These are phyloP conservation scores for Pestalotiopsis sp. DNA, from an alignment of 2,329 filamentous ascomycete genomes.

Conservation along the genomic window DNA sequence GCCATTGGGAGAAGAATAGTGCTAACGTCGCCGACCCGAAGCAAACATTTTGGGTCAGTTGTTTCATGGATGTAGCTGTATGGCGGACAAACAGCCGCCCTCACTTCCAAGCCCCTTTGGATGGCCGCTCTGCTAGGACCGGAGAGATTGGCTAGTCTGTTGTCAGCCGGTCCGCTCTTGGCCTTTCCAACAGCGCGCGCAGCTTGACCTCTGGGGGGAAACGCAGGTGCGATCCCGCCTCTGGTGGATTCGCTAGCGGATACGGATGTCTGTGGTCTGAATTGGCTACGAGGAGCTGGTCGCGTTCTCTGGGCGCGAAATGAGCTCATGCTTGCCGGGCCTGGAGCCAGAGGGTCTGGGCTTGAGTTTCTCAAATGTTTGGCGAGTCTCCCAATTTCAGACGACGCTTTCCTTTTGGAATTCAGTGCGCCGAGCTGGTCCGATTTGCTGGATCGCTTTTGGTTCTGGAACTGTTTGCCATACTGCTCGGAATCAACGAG, in stretches of 20 bases:
- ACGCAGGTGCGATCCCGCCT: not conserved
- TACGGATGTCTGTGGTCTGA: not conserved
- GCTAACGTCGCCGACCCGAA: slow-evolving; percentile 22
- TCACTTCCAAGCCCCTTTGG: not conserved
- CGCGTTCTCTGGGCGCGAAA: too few relatives aligned
- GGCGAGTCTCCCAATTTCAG: not conserved
- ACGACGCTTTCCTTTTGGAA: not conserved
- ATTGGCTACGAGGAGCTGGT: not conserved
- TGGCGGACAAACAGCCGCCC: not conserved
- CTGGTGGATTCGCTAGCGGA: not conserved
- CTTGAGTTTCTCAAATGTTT: not conserved
- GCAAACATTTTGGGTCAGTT: slow-evolving; percentile 17
- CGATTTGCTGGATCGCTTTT: not conserved
- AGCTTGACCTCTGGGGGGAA: not conserved
- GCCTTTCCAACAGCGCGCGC: not conserved
- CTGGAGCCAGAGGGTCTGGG: slow-evolving; percentile 5
- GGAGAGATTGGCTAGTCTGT: not conserved
- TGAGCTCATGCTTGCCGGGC: not conserved
- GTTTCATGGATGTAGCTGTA: slow-evolving; percentile 13
- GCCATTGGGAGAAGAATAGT: slow-evolving; percentile 23
- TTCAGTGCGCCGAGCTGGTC: too few relatives aligned
- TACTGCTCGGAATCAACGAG: not conserved
- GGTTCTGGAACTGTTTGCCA: not conserved
- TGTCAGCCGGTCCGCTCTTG: not conserved
- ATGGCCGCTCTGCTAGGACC: not conserved